phyloP scores from a whole-genome alignment of 345 rosid genomes.

The Dovyalis caffra region DNA sequence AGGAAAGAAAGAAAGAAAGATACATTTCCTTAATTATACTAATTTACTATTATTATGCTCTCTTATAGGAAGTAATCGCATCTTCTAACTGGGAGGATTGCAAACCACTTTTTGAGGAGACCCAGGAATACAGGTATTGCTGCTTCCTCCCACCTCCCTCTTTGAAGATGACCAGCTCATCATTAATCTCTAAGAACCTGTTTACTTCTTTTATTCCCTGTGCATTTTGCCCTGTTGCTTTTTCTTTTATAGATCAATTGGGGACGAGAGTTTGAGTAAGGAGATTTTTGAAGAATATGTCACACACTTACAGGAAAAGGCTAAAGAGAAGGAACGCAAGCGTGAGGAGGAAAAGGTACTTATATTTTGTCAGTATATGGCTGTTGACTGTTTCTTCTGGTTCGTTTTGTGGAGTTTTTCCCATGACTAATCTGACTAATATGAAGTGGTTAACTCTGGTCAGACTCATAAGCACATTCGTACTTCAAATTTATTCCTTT shows the following conservation, averaged over 20 bases:
- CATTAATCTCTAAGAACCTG: not conserved
- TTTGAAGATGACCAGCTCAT: not conserved
- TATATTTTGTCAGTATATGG: not conserved
- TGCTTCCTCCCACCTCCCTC: not conserved
- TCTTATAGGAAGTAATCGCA: constrained; percentile 66
- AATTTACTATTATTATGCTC: constrained; percentile 10
- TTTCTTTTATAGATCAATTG: constrained; percentile 52
- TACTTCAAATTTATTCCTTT: not conserved
- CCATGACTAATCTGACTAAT: not conserved
- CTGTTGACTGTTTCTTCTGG: not conserved
- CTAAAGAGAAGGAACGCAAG: constrained; percentile 88
- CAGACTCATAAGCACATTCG: not conserved
- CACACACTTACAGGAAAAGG: constrained; percentile 69
- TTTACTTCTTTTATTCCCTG: not conserved
- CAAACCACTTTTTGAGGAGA: constrained; percentile 70
- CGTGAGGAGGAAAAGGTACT: constrained; percentile 95
- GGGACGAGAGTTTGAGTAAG: constrained; percentile 62
- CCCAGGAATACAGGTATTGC: constrained; percentile 73
- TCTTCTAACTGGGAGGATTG: constrained; percentile 85
- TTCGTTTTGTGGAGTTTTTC: not conserved
- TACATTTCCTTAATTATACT: not conserved
- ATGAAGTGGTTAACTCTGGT: not conserved
- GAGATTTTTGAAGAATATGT: constrained; percentile 83
- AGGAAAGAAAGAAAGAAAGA: not conserved
- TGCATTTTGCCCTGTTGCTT: not conserved